These are phyloP conservation scores for Debaryomycetaceae sp. DNA, from an alignment of 1,139 yeast genomes.

Conservation along the genomic window DNA sequence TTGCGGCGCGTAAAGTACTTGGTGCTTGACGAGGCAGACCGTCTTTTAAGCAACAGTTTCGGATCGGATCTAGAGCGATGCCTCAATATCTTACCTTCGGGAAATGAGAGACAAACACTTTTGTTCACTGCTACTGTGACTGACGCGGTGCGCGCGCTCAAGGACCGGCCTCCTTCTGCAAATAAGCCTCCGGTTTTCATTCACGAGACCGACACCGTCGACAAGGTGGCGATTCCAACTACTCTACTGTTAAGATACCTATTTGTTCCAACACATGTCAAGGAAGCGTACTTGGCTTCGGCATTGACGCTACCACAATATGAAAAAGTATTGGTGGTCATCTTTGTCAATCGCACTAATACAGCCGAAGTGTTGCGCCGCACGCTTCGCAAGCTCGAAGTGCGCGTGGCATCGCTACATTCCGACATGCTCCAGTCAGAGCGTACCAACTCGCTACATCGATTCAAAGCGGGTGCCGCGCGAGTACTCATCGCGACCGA, in stretches of 20 bases:
- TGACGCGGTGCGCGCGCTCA: constrained; percentile 75
- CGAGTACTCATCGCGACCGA: constrained; percentile 88
- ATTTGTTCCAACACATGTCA: constrained; percentile 71
- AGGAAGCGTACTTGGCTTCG: constrained; percentile 76
- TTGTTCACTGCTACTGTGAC: constrained; percentile 95
- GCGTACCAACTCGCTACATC: constrained; percentile 78
- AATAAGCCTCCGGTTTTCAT: constrained; percentile 61
- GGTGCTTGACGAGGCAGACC: constrained; percentile 94
- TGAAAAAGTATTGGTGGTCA: constrained; percentile 59
- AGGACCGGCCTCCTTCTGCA: constrained; percentile 51
- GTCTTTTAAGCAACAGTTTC: constrained; percentile 75
- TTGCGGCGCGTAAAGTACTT: constrained; percentile 65
- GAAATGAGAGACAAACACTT: constrained; percentile 71
- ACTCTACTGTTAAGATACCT: constrained; percentile 49
- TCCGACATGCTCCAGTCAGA: constrained; percentile 93
- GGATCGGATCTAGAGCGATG: constrained; percentile 70
- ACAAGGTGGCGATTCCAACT: constrained; percentile 67
- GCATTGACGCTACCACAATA: constrained; percentile 54
- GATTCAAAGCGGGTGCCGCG: constrained; percentile 93
- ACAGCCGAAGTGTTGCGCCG: constrained; percentile 84
- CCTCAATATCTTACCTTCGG: constrained; percentile 57
- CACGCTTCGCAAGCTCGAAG: constrained; percentile 59
- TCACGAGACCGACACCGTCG: constrained; percentile 72
- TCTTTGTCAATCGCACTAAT: constrained; percentile 82
- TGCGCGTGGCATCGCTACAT: constrained; percentile 81